Percentiles rank a stretch among this genome's conserved stretches.
Evolutionary conservation across 352 stramenopile species (phyloP).

Genomic region (Globisporangium mamillatum): DNA sequence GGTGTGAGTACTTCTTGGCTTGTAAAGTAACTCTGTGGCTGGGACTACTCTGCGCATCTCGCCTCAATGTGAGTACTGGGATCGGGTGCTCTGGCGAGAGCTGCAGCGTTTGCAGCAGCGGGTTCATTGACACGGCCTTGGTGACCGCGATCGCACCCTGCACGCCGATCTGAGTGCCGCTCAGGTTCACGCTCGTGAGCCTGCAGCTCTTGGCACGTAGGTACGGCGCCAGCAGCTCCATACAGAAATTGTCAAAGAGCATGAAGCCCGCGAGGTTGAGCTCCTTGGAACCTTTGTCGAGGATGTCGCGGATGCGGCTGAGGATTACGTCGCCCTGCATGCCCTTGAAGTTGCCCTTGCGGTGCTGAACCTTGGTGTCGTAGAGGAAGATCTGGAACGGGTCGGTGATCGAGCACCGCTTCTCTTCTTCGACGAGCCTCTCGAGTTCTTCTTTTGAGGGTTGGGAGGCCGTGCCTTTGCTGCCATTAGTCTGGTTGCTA

Average conservation of each 20-base stretch:
- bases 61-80: constrained; percentile 28
- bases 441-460: constrained; percentile 29
- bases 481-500: neutral
- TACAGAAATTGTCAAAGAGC: constrained; percentile 56
- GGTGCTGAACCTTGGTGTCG: constrained; percentile 57
- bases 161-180: constrained; percentile 50
- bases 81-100: constrained; percentile 38
- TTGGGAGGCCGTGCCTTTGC: neutral
- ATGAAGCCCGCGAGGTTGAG: constrained; percentile 56
- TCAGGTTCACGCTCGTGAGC: constrained; percentile 42
- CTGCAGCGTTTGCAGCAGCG: constrained; percentile 41
- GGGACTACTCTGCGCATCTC: constrained; percentile 23
- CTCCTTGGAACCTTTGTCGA: constrained; percentile 25
- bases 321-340: constrained; percentile 52
- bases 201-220: constrained; percentile 50
- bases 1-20: constrained; percentile 40
- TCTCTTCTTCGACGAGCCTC: constrained; percentile 64
- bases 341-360: constrained; percentile 67
- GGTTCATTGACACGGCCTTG: constrained; percentile 28
- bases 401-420: constrained; percentile 50
- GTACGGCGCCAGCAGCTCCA: constrained; percentile 49
- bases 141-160: constrained; percentile 38
- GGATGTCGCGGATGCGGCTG: constrained; percentile 47
- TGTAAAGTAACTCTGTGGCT: constrained; percentile 28
- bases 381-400: constrained; percentile 64